phyloP scores from a whole-genome alignment of 768 basidiomycete species.

The Pilatotrama ljubarskyi region DNA sequence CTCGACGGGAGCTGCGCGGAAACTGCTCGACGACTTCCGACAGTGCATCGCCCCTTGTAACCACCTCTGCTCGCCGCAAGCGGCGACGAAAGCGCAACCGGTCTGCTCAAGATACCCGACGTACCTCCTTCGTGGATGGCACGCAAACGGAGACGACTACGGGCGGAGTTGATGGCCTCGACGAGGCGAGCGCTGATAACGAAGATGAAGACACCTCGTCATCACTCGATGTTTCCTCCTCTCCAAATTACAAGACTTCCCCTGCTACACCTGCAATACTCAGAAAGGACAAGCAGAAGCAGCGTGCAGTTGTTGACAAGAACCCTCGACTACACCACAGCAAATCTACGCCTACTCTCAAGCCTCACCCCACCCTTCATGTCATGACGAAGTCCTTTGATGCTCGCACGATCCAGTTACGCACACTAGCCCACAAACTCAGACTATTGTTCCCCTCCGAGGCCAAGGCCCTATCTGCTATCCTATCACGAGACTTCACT shows the following conservation, averaged over 20 bases:
- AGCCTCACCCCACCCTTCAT: slow-evolving; percentile 35
- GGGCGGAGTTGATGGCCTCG: slow-evolving; percentile 19
- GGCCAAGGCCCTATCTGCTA: slow-evolving; percentile 28
- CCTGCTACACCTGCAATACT: slow-evolving; percentile 25
- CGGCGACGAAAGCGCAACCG: slow-evolving; percentile 34
- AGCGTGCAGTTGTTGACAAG: slow-evolving; percentile 13
- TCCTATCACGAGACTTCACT: slow-evolving; percentile 33
- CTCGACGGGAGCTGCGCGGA: slow-evolving; percentile 33
- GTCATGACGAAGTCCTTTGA: slow-evolving; percentile 44
- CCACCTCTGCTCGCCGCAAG: slow-evolving; percentile 38
- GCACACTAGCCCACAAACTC: slow-evolving; percentile 56
- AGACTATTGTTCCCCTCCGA: slow-evolving; percentile 59
- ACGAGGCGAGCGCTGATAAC: slow-evolving; percentile 19
- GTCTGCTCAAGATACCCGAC: slow-evolving; percentile 22
- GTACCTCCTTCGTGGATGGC: slow-evolving; percentile 7
- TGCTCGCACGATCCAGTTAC: slow-evolving; percentile 49
- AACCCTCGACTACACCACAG: slow-evolving; percentile 41
- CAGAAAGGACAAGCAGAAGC: slow-evolving; percentile 25
- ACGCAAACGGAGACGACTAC: slow-evolving; percentile 15
- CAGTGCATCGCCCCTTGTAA: slow-evolving; percentile 41
- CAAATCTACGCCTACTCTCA: slow-evolving; percentile 48
- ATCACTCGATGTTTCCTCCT: slow-evolving; percentile 29
- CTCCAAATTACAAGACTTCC: slow-evolving; percentile 32
- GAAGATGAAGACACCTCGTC: slow-evolving; percentile 29
- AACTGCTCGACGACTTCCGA: slow-evolving; percentile 36